phyloP scores from a whole-genome alignment of 345 rosid species.

The Bretschneidera sinensis region DNA sequence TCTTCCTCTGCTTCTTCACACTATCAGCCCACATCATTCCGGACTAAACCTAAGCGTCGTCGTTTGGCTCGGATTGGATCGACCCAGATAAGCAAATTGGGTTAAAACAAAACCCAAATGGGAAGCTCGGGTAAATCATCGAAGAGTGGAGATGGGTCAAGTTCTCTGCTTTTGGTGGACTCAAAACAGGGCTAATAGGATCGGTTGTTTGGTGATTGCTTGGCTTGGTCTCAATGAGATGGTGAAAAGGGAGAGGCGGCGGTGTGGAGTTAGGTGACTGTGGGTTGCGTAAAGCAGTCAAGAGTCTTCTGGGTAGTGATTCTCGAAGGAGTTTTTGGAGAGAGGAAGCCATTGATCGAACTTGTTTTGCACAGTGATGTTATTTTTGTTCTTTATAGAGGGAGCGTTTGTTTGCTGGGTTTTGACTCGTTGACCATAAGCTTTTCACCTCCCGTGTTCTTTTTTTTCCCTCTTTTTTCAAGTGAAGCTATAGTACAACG shows the following conservation, averaged over 20 bases:
- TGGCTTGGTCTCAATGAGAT: not conserved
- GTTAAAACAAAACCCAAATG: not conserved
- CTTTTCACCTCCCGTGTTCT: too few species aligned
- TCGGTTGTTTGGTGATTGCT: not conserved
- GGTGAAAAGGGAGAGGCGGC: not conserved
- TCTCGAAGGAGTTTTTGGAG: not conserved
- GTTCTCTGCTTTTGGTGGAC: not conserved
- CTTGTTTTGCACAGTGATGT: not conserved
- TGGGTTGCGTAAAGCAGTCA: not conserved
- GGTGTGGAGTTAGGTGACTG: not conserved
- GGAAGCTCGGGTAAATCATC: not conserved
- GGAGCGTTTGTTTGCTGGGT: too few species aligned
- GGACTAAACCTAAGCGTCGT: constrained; percentile 7
- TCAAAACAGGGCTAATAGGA: not conserved
- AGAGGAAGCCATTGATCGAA: not conserved
- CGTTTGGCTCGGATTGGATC: not conserved
- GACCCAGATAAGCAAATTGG: not conserved
- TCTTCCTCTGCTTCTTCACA: constrained; percentile 71
- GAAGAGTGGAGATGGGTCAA: not conserved
- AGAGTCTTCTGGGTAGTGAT: not conserved
- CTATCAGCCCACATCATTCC: constrained; percentile 47
- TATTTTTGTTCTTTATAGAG: too few species aligned
- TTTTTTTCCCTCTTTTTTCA: too few species aligned
- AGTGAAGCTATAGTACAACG: too few species aligned
- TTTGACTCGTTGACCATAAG: too few species aligned